Evolutionary conservation across 2,329 filamentous ascomycete species (phyloP).

Genomic region (Plenodomus lindquistii): DNA sequence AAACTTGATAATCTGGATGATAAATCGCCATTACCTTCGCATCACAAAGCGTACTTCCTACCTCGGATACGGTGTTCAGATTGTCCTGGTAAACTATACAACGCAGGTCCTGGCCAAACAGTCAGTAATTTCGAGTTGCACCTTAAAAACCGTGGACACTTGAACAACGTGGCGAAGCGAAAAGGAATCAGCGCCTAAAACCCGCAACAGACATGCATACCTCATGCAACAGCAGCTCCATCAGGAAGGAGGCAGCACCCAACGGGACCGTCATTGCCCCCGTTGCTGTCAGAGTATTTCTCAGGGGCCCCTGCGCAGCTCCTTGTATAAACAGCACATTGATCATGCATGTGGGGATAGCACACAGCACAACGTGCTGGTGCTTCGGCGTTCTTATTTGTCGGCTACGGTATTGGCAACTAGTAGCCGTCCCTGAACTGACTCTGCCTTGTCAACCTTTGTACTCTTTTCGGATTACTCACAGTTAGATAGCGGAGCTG

Average conservation of each 20-base stretch:
- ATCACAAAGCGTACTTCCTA: slow-evolving; percentile 78
- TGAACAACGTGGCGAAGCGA: slow-evolving; percentile 40
- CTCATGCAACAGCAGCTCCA: not conserved
- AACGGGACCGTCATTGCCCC: not conserved
- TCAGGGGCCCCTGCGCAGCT: not conserved
- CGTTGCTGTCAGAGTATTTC: not conserved
- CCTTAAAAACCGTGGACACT: slow-evolving; percentile 79
- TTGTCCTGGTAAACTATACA: slow-evolving; percentile 92
- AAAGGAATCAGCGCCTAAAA: slow-evolving; percentile 13
- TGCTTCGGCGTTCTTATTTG: slow-evolving; percentile 35
- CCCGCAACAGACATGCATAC: not conserved
- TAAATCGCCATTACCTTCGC: slow-evolving; percentile 60
- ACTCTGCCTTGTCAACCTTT: slow-evolving; percentile 3
- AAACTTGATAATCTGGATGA: slow-evolving; percentile 52
- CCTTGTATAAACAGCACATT: slow-evolving; percentile 25
- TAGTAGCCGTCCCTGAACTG: slow-evolving; percentile 6
- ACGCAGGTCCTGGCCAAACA: slow-evolving; percentile 80
- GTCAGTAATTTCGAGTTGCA: slow-evolving; percentile 93
- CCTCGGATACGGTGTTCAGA: slow-evolving; percentile 90
- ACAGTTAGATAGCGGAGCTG: not conserved
- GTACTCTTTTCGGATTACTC: slow-evolving; percentile 4
- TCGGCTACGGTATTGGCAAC: slow-evolving; percentile 20
- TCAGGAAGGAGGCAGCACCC: slow-evolving; percentile 7
- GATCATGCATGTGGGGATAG: slow-evolving; percentile 14
- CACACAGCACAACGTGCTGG: slow-evolving; percentile 23